Evolutionary conservation across 805 yeast genomes (phyloP), one percentile per base, ranked within the genome.

Genomic region (Candida adriatica): DNA sequence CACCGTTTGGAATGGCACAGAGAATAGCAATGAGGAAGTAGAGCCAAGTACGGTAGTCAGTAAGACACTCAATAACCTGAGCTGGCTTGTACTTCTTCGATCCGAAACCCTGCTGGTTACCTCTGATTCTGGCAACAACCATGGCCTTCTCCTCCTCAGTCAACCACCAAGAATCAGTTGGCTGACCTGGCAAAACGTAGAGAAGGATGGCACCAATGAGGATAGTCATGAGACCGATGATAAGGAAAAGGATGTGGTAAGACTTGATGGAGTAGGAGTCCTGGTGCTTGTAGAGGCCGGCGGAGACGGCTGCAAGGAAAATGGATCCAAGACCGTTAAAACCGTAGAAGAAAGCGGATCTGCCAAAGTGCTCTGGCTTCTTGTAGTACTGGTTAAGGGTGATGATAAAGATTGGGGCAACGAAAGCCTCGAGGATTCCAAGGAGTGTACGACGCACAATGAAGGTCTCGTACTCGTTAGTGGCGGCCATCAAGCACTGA

Each of bases 181-280:
- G 79, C 11, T 48, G 43, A 42, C 67, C 67, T 13, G 79, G 79
- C 17, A 75, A 38, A 37, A 64, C 66, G 26, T 66, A 30, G 17
- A 51, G 37, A 33, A 67, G 53, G 2, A 62, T 25, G 11, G 66
- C 27, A 8, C 76, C 78, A 13, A 68, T 39, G 4, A 61, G 43
- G 9, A 72, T 48, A 1, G 82, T 73, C 35, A 74, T 58, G n/a
- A 60, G 48, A 6, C 86, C 86, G 26, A 68, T 59, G 13, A 74
- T 58, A 24, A 79, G 53, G 44, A 64, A 78, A 2, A 73, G 43
- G 11, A 68, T 43, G 46, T 66, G 67, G 82, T 83, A 79, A 2
- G 73, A 54, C 10, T 46, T 58, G 15, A 71, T 49, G 18, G 59
- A 35, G 41, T 64, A 52, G 3, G 31, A 27, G 30, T 58, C 46